These are phyloP conservation scores for Phialophora chinensis DNA, from an alignment of 2,329 filamentous ascomycete genomes.

Conservation along the genomic window DNA sequence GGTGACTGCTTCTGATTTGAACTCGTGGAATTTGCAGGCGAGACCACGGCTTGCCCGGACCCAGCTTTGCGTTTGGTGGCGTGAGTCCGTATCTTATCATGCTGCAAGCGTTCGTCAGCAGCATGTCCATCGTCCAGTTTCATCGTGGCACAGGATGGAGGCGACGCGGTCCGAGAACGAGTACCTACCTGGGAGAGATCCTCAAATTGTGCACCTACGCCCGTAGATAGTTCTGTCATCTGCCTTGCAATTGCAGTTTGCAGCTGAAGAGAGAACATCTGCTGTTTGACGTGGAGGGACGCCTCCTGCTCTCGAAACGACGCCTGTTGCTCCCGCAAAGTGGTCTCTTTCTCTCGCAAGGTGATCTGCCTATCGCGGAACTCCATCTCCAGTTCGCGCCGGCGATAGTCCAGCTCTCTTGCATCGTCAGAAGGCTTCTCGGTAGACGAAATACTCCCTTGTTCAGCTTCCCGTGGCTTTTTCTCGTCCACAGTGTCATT, in stretches of 20 bases:
- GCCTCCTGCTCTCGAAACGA: slow-evolving; percentile 34
- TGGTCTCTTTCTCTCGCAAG: slow-evolving; percentile 34
- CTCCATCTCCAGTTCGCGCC: slow-evolving; percentile 33
- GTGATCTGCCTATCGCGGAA: slow-evolving; percentile 35
- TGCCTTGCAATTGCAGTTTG: slow-evolving; percentile 29
- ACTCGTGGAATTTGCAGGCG: slow-evolving; percentile 22
- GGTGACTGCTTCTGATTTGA: slow-evolving; percentile 21
- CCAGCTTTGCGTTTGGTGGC: slow-evolving; percentile 37
- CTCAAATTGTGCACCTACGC: slow-evolving; percentile 35
- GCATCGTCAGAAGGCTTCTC: slow-evolving; percentile 19
- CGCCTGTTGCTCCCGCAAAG: slow-evolving; percentile 35
- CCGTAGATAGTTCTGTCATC: slow-evolving; percentile 25
- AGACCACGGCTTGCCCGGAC: slow-evolving; percentile 12
- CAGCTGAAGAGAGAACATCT: slow-evolving; percentile 31
- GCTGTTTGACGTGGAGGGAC: slow-evolving; percentile 26
- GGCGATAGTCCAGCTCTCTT: slow-evolving; percentile 27
- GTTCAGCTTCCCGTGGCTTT: not conserved
- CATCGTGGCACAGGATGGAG: not conserved
- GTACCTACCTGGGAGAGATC: slow-evolving; percentile 24
- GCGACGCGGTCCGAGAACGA: not conserved
- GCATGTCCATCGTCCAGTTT: not conserved
- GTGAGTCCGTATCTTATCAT: slow-evolving; percentile 25
- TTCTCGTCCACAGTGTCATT: slow-evolving; percentile 18
- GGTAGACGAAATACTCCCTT: not conserved
- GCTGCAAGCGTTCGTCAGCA: slow-evolving; percentile 12